Percentiles rank a stretch among this genome's conserved stretches.
These are phyloP conservation scores for Penicillium alfredii DNA, from an alignment of 495 filamentous ascomycete genomes.

Conservation along the genomic window DNA sequence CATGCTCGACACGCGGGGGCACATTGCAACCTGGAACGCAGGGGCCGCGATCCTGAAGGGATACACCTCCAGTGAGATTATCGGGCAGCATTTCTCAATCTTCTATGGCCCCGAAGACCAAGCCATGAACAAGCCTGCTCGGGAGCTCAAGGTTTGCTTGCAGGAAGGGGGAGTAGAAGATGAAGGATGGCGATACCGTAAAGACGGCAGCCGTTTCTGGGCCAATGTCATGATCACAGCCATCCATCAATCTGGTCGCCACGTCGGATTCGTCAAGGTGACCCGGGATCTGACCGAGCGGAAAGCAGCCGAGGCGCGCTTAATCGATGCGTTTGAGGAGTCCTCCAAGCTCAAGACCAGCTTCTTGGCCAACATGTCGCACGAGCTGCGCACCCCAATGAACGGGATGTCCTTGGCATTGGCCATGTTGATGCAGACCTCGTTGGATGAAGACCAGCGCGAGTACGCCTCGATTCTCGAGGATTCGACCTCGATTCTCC, in stretches of 20 bases:
- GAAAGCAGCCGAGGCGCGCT: conserved; percentile 49
- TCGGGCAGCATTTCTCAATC: conserved; percentile 57
- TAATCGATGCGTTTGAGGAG: conserved; percentile 61
- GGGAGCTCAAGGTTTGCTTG: conserved; percentile 51
- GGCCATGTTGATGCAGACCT: conserved; percentile 62
- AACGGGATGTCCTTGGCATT: conserved; percentile 72
- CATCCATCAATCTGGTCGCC: conserved; percentile 49
- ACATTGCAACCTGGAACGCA: conserved; percentile 57
- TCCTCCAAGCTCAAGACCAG: conserved; percentile 58
- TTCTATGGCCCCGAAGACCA: conserved; percentile 57
- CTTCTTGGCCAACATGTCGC: conserved; percentile 77
- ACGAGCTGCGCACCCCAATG: conserved; percentile 81
- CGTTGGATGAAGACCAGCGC: conserved; percentile 58
- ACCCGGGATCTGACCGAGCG: conserved; percentile 60
- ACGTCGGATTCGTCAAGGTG: conserved; percentile 61
- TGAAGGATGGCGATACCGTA: conserved; percentile 60
- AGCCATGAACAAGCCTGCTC: conserved; percentile 45
- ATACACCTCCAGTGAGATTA: conserved; percentile 49
- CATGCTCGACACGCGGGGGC: conserved; percentile 53
- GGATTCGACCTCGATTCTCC: conserved; percentile 70
- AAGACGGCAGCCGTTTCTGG: conserved; percentile 59
- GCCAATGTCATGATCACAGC: conserved; percentile 62
- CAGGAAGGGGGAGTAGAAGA: conserved; percentile 57
- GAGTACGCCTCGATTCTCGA: conserved; percentile 76
- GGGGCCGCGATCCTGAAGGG: conserved; percentile 57